Conservation (phyloP, 768 basidiomycete species). For the Mycena indigotica region DNA sequence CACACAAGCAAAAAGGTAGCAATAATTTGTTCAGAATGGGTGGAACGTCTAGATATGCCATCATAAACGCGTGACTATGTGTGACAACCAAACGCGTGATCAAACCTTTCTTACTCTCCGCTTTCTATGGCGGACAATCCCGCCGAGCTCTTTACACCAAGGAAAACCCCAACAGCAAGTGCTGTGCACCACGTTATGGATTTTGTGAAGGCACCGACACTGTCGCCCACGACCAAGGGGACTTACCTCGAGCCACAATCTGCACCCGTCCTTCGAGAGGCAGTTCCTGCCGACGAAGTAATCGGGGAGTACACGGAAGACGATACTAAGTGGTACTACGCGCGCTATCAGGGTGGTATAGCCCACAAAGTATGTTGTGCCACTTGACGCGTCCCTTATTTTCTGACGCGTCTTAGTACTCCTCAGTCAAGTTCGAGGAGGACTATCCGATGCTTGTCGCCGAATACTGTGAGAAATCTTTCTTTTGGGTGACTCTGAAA, state of each 20-base stretch:
- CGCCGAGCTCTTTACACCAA: slow-evolving; percentile 26
- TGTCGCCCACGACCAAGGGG: slow-evolving; percentile 14
- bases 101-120: slow-evolving; percentile 9
- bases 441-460: slow-evolving; percentile 50
- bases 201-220: slow-evolving; percentile 4
- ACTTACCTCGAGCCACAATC: slow-evolving; percentile 10
- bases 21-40: neutral
- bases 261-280: slow-evolving; percentile 2
- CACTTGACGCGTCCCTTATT: slow-evolving; percentile 15
- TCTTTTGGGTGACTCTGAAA: slow-evolving; percentile 6
- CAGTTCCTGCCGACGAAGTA: slow-evolving; percentile 42
- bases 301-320: slow-evolving; percentile 57
- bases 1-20: slow-evolving; percentile 29
- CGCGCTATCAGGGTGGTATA: slow-evolving; percentile 57
- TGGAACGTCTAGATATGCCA: neutral
- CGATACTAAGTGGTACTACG: slow-evolving; percentile 58
- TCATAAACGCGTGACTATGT: neutral
- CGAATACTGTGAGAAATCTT: slow-evolving; percentile 51
- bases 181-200: too few relatives aligned
- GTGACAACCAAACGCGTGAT: neutral
- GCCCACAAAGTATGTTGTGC: slow-evolving; percentile 53
- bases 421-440: slow-evolving; percentile 39
- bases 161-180: neutral
- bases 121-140: slow-evolving; percentile 21
- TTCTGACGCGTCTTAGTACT: slow-evolving; percentile 46